These are phyloP conservation scores for Globisporangium carolinianum DNA, from an alignment of 352 stramenopile genomes.

Conservation along the genomic window DNA sequence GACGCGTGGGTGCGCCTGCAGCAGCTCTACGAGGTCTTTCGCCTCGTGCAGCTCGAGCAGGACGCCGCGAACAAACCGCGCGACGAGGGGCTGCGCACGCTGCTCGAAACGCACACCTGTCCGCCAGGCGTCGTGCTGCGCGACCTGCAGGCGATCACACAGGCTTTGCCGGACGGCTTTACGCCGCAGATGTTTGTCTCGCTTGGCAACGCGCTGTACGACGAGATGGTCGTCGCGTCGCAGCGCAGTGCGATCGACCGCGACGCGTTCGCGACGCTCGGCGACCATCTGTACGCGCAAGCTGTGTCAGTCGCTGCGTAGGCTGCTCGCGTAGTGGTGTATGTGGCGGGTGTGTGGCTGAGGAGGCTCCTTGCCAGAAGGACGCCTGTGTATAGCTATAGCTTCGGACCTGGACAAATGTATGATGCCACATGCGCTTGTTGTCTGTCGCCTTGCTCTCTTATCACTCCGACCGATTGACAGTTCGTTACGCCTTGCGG, in stretches of 20 bases:
- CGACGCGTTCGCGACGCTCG: conserved; percentile 42
- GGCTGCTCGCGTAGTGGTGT: neutral
- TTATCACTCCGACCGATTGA: neutral
- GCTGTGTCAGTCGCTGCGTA: conserved; percentile 42
- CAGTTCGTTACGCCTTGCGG: neutral
- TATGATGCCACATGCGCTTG: too few relatives aligned
- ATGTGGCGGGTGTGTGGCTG: neutral
- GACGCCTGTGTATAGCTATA: neutral
- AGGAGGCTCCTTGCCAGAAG: neutral
- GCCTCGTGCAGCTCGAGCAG: conserved; percentile 22
- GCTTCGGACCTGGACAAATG: neutral
- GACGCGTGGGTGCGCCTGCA: conserved; percentile 53
- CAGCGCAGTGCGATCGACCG: conserved; percentile 38
- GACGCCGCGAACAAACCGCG: conserved; percentile 14
- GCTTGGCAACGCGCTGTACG: conserved; percentile 61
- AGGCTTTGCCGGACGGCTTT: conserved; percentile 57
- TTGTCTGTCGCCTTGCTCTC: neutral
- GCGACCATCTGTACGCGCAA: conserved; percentile 48
- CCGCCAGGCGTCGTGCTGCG: conserved; percentile 31
- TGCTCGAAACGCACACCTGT: conserved; percentile 34
- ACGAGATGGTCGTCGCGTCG: conserved; percentile 48
- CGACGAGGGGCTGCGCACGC: conserved; percentile 42
- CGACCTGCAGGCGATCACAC: conserved; percentile 43
- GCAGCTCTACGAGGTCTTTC: conserved; percentile 56
- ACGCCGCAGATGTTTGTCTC: conserved; percentile 60